Evolutionary conservation across 148 eudicot species (phyloP).

Genomic region (Amaranthus hypochondriacus): DNA sequence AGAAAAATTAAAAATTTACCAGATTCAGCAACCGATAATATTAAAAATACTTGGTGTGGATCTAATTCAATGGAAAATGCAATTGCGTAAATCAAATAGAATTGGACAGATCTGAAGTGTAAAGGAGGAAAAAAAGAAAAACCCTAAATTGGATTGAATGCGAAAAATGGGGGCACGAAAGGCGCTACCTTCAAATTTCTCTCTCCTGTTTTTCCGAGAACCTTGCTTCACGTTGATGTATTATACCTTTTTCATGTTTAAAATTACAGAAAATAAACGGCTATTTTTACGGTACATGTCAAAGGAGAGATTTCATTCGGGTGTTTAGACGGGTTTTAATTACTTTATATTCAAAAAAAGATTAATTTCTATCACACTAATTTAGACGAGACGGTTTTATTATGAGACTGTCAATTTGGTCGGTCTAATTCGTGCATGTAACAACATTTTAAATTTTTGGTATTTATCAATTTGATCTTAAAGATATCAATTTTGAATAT

Average conservation of each 20-base stretch:
- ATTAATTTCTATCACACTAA: too few relatives aligned
- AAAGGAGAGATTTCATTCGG: too few relatives aligned
- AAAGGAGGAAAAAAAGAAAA: background rate
- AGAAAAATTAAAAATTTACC: conserved; percentile 1
- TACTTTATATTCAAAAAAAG: too few relatives aligned
- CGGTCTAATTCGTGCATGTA: too few relatives aligned
- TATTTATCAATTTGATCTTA: too few relatives aligned
- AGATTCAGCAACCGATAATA: conserved; percentile 4
- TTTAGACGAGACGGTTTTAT: too few relatives aligned
- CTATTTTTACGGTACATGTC: too few relatives aligned
- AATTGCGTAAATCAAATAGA: too few relatives aligned
- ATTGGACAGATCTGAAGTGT: background rate
- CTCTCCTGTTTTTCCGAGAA: background rate
- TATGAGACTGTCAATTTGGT: too few relatives aligned
- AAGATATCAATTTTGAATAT: too few relatives aligned
- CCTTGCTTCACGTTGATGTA: background rate
- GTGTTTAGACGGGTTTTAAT: too few relatives aligned
- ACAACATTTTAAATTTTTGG: too few relatives aligned
- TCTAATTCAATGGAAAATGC: conserved; percentile 4
- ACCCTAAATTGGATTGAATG: conserved; percentile 2
- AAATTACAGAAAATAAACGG: background rate
- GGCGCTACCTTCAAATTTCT: conserved; percentile 1
- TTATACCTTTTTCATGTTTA: background rate
- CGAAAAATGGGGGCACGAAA: background rate
- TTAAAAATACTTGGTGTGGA: background rate